Conservation (phyloP, 441 rosid species). For the Kokia cookei region DNA sequence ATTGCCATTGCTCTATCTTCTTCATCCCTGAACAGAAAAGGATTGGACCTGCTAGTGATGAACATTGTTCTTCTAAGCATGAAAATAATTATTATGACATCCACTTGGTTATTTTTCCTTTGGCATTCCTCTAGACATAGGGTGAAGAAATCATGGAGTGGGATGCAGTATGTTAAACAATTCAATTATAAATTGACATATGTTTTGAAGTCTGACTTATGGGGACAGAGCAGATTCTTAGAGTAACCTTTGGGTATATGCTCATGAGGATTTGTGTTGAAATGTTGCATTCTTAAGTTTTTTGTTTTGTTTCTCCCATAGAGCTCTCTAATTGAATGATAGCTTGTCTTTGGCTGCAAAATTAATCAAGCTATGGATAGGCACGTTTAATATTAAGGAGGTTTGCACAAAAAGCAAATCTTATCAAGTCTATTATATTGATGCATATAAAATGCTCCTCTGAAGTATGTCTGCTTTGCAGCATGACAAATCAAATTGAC, state of each 20-base stretch:
- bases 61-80: not conserved
- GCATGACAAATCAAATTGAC: not conserved
- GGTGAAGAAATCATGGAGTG: not conserved
- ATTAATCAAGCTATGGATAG: not conserved
- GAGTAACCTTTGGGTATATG: not conserved
- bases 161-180: not conserved
- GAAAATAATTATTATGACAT: not conserved
- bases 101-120: not conserved
- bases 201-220: not conserved
- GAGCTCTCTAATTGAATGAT: not conserved
- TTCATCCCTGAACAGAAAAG: not conserved
- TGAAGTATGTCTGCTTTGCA: not conserved
- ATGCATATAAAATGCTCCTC: not conserved
- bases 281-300: not conserved
- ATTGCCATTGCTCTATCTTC: not conserved
- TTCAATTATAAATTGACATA: not conserved
- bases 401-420: not conserved
- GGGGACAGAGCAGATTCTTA: not conserved
- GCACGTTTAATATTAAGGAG: not conserved
- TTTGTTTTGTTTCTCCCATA: not conserved
- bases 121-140: not conserved
- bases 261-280: not conserved
- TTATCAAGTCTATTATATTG: not conserved
- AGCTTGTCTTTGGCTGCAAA: not conserved
- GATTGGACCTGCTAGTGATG: not conserved